Base-by-base conservation (phyloP, 2,329 filamentous ascomycete genomes). In the Phialophora macrospora region DNA sequence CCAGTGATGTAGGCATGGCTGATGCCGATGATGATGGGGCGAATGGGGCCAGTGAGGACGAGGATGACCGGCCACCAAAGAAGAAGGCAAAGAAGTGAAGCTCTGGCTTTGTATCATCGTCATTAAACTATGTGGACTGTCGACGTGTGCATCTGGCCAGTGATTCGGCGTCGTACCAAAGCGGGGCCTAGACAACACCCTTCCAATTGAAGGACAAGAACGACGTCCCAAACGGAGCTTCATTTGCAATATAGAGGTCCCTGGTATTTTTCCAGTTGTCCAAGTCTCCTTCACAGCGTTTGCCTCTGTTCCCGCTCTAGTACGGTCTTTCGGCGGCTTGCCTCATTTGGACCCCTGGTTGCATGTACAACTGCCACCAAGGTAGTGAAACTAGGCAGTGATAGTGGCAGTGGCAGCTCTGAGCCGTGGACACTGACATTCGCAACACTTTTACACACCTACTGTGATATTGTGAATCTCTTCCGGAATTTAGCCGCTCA, bases 61-160 rank as follows among this genome's bases (percentile, higher is more conserved):
- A 76, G 52, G 81, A 84, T 71, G 83, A 83, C 60, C 80, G 84
- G 75, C 80, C 85, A 71, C 86, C 86, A 14, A 88, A 87, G 80
- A 88, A 88, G 81, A 88, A 88, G 80, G 80, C 80, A 65, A 88
- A 89, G 80, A 83, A 71, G 38, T 72, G 66, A 55, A 24, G 9
- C 11, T 34, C n/a, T 32, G 44, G 58, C 48, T 60, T 51, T 51
- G 22, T 26, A 51, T 51, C 48, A 12, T 51, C 9, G 20, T 26
- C 48, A 4, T 51, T 22, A 9, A 4, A 14, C 48, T 17, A 26
- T 14, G 8, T 11, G 32, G 48, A 28, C 48, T 11, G 20, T 51
- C 48, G 24, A 3, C 24, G 26, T 26, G 22, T 51, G 22, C 22
- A 12, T 20, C 17, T 24, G 24, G 8, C 20, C 4, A n/a, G 11